A percentile compares a stretch with the other conserved stretches of the same genome.
Conservation (phyloP, 225 moss, liverwort and hornwort species). For the Rhytidiadelphus loreus region DNA sequence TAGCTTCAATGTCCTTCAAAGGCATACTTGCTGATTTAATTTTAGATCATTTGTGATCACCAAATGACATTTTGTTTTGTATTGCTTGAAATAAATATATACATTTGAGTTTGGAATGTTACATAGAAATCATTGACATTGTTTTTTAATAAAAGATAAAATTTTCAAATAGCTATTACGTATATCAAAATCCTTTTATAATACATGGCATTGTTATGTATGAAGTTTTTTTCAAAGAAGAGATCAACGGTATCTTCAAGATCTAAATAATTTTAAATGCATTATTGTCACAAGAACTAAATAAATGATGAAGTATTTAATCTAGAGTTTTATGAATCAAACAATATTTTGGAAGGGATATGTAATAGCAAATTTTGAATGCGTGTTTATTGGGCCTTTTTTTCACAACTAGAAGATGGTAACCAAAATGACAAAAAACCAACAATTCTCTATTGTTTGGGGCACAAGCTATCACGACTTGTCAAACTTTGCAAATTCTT, state of each 20-base stretch:
- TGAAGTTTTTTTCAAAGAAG: neutral
- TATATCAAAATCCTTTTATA: neutral
- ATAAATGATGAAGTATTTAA: neutral
- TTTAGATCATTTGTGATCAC: neutral
- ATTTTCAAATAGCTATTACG: neutral
- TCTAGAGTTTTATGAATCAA: neutral
- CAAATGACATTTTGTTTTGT: neutral
- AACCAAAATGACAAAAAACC: too few relatives aligned
- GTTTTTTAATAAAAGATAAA: neutral
- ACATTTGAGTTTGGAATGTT: too few relatives aligned
- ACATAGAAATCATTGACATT: accelerated
- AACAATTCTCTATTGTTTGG: too few relatives aligned
- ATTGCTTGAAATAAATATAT: neutral
- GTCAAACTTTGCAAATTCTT: too few relatives aligned
- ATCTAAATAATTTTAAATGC: neutral
- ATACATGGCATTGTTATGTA: neutral
- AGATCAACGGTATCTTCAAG: accelerated
- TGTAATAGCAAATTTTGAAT: neutral
- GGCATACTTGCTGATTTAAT: neutral
- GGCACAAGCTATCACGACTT: too few relatives aligned
- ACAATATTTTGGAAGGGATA: neutral
- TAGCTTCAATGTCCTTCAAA: neutral
- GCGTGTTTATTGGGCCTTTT: neutral
- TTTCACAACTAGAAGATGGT: too few relatives aligned
- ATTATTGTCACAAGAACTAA: neutral